A percentile compares a stretch with the other conserved stretches of the same genome.
These are phyloP conservation scores for Flammula alnicola DNA, from an alignment of 1,284 basidiomycete genomes.

Conservation along the genomic window DNA sequence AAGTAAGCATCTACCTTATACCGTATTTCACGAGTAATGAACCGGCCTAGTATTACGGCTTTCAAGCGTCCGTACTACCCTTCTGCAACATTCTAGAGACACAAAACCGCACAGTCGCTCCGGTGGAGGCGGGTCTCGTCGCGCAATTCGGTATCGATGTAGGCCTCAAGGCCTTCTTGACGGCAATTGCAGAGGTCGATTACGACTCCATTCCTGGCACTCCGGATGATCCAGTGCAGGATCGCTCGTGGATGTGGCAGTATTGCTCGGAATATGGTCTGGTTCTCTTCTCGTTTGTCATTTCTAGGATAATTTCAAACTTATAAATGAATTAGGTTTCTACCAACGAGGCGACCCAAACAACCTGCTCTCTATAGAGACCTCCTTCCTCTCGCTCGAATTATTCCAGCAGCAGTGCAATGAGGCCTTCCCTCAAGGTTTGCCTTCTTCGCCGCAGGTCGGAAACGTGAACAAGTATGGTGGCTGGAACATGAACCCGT, in stretches of 20 bases:
- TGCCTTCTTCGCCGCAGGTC: constrained; percentile 46
- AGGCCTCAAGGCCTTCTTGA: constrained; percentile 46
- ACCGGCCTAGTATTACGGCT: constrained; percentile 47
- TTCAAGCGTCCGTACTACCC: constrained; percentile 46
- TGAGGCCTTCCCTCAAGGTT: constrained; percentile 38
- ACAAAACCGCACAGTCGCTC: constrained; percentile 41
- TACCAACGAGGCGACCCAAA: constrained; percentile 51
- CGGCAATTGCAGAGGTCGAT: constrained; percentile 47
- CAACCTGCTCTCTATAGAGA: constrained; percentile 52
- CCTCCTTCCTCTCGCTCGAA: constrained; percentile 47
- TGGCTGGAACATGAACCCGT: constrained; percentile 54
- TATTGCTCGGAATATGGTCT: constrained; percentile 59
- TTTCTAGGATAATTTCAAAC: neutral
- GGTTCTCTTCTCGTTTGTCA: constrained; percentile 8
- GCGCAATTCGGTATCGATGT: constrained; percentile 36
- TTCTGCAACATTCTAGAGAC: constrained; percentile 55
- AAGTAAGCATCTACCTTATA: too few species aligned
- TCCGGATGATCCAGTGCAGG: constrained; percentile 45
- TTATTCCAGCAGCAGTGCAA: constrained; percentile 50
- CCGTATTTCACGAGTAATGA: too few species aligned
- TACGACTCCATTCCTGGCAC: constrained; percentile 48
- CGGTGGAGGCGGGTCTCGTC: constrained; percentile 44
- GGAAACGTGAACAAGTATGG: constrained; percentile 52
- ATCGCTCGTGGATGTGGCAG: constrained; percentile 56
- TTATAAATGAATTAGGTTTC: constrained; percentile 37